Conservation (phyloP, 345 rosid genomes). For the Cochlearia excelsa region DNA sequence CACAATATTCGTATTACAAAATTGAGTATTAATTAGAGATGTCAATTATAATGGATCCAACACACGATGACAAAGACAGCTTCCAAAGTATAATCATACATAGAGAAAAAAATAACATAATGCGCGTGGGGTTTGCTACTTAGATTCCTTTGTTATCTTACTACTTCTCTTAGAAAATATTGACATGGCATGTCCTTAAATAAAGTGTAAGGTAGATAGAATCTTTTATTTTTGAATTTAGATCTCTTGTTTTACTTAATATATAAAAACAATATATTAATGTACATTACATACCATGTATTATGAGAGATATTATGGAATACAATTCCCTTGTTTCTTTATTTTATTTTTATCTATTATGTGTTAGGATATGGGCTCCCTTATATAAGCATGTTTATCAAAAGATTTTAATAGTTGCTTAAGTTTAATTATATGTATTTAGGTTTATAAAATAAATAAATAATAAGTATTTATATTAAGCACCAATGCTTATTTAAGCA, state of each 20-base stretch:
- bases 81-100: constrained; percentile 23
- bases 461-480: no score
- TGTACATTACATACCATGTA: background rate
- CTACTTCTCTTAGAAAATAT: constrained; percentile 21
- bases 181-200: constrained; percentile 20
- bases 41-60: constrained; percentile 4
- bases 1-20: no score
- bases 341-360: no score
- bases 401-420: no score
- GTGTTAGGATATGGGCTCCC: no score
- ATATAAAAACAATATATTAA: constrained; percentile 12
- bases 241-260: constrained; percentile 10
- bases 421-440: no score
- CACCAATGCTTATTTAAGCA: no score
- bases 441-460: no score
- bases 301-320: constrained; percentile 33
- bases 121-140: constrained; percentile 34
- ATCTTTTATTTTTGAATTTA: constrained; percentile 7
- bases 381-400: no score
- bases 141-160: constrained; percentile 38
- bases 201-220: background rate
- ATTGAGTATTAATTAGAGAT: no score
- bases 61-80: constrained; percentile 34
- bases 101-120: constrained; percentile 23
- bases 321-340: constrained; percentile 28